Conservation (phyloP, 2,329 filamentous ascomycete genomes). For the Rutstroemia sp. region DNA sequence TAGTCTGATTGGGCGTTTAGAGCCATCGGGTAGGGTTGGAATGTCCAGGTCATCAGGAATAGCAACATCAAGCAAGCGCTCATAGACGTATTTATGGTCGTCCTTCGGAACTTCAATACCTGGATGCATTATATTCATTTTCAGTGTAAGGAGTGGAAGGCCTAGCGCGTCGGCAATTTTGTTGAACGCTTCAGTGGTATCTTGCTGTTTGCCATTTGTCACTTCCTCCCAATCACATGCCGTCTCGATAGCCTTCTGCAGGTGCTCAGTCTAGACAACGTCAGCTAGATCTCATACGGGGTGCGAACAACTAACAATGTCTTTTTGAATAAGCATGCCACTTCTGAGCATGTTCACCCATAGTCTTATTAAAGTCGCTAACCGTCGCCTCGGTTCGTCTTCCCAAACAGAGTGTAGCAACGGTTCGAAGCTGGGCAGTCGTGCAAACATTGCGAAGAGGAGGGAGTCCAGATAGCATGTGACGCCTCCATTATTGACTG, state of each 20-base stretch:
- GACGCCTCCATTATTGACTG: constrained; percentile 75
- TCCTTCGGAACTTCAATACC: constrained; percentile 76
- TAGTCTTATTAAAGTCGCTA: constrained; percentile 72
- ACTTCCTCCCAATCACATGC: constrained; percentile 88
- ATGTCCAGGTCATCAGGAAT: constrained; percentile 64
- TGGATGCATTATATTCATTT: constrained; percentile 91
- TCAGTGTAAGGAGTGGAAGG: constrained; percentile 78
- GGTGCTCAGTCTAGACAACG: constrained; percentile 58
- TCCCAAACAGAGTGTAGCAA: constrained; percentile 71
- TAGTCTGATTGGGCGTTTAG: constrained; percentile 65
- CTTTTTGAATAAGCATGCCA: constrained; percentile 76
- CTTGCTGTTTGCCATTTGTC: constrained; percentile 71
- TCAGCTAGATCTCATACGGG: constrained; percentile 11
- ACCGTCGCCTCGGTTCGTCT: constrained; percentile 61
- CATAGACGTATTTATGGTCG: constrained; percentile 92
- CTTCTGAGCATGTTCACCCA: constrained; percentile 91
- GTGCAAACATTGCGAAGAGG: constrained; percentile 92
- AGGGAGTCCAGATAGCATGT: constrained; percentile 94
- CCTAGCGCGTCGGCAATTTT: constrained; percentile 90
- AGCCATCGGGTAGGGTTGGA: neutral
- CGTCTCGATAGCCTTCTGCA: constrained; percentile 68
- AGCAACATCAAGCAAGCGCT: constrained; percentile 82
- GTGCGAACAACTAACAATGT: constrained; percentile 54
- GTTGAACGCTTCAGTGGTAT: constrained; percentile 90
- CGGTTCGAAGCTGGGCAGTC: constrained; percentile 83